These are phyloP conservation scores for Sarcocystis neurona DNA, from an alignment of 169 alveolate genomes.

Conservation along the genomic window DNA sequence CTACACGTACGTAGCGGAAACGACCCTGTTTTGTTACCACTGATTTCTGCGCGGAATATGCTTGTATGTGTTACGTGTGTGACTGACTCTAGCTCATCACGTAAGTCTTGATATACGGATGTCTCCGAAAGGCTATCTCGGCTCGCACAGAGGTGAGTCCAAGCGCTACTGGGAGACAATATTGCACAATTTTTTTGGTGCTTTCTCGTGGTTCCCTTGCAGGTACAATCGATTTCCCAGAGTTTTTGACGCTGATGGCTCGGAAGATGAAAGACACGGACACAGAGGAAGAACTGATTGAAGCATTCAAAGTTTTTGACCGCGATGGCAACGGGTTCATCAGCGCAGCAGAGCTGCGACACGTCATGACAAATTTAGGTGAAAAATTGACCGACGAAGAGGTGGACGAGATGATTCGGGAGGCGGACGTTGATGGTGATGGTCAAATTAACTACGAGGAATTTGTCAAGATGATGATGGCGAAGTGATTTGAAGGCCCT, in stretches of 20 bases:
- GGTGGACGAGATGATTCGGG: conserved; percentile 99
- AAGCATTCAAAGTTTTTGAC: conserved; percentile 97
- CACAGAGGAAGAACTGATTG: conserved; percentile 98
- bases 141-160: no score
- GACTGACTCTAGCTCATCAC: no score
- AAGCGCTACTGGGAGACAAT: no score
- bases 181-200: no score
- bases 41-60: no score
- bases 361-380: conserved; percentile 98
- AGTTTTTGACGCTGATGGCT: conserved; percentile 98
- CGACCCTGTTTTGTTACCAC: no score
- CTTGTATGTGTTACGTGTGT: no score
- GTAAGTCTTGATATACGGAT: no score
- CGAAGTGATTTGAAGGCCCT: conserved; percentile 91
- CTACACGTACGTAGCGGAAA: no score
- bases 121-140: no score
- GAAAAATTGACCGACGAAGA: conserved; percentile 98
- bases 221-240: conserved; percentile 98
- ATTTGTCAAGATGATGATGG: conserved; percentile 97
- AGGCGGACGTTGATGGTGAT: conserved; percentile 99
- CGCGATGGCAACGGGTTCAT: conserved; percentile 98
- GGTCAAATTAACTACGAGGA: conserved; percentile 98
- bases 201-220: conserved; percentile 21
- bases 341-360: conserved; percentile 98
- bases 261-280: conserved; percentile 99